Base-by-base conservation (phyloP, 176 grass and related monocot genomes). In the Oryza coarctata region DNA sequence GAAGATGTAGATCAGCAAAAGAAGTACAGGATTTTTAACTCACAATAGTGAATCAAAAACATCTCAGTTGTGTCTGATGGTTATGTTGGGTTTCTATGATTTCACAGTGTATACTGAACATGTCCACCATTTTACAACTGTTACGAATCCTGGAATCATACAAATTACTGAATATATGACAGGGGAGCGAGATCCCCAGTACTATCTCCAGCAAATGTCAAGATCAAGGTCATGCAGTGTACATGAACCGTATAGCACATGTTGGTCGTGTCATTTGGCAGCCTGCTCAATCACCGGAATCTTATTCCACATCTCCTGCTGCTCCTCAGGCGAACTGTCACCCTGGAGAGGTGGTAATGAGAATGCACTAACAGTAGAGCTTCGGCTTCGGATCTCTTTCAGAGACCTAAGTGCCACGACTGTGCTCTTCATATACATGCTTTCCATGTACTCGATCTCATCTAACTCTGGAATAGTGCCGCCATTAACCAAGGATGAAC, bases 341-440 rank as follows among this genome's bases (percentile, higher is more conserved):
- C 80, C 81, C 84, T 94, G 92, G 75, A 98, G 81, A 38, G 95
- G 92, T 5, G 95, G 92, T 64, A 98, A 74, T 0, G 92, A 98
- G 83, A 94, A 98, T 38, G 92, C 82, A 31, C 95, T 98, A 29
- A 98, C 90, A 7, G 90, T 98, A 0, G 95, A 98, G 77, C 95
- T 94, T 80, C 83, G 77, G 45, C 95, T 86, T 45, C 92, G 81
- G 68, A 98, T 98, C 78, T 94, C 92, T 71, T 98, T 98, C 79
- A 94, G 86, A n/a, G 92, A 78, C 27, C 92, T 85, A 85, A 98
- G 84, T 0, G 92, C 95, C 0, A 88, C 95, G 0, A 94, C 14
- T 0, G 95, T 94, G 84, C 92, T 89, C 75, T 94, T 98, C 90
- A 98, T 94, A 84, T 94, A 94, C 88, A 92, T 87, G 82, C 92